Conservation (phyloP, 2,329 filamentous ascomycete genomes). For the Exophiala sideris region DNA sequence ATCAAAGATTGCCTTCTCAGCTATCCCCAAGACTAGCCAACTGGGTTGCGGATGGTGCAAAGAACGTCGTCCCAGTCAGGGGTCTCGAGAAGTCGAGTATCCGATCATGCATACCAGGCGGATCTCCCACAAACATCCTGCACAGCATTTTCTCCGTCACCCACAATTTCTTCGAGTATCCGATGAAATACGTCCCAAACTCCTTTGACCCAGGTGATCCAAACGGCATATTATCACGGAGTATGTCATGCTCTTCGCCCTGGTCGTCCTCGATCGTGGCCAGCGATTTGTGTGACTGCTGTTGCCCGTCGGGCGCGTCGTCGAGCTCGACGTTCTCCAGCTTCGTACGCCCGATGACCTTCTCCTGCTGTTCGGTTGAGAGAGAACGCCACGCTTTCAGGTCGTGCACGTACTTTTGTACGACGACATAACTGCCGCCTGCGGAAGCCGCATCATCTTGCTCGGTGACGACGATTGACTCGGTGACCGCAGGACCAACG, state of each 20-base stretch:
- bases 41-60: slow-evolving; percentile 46
- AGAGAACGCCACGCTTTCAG: slow-evolving; percentile 48
- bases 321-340: slow-evolving; percentile 57
- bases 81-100: slow-evolving; percentile 55
- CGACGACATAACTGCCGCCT: slow-evolving; percentile 57
- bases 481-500: slow-evolving; percentile 43
- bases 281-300: slow-evolving; percentile 55
- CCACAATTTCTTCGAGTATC: slow-evolving; percentile 53
- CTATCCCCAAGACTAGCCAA: slow-evolving; percentile 32
- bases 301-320: slow-evolving; percentile 45
- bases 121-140: slow-evolving; percentile 56
- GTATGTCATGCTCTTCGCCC: slow-evolving; percentile 52
- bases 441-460: slow-evolving; percentile 37
- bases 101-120: slow-evolving; percentile 54
- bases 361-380: slow-evolving; percentile 52
- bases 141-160: slow-evolving; percentile 58
- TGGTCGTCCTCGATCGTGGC: slow-evolving; percentile 52
- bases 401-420: slow-evolving; percentile 59
- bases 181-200: slow-evolving; percentile 60
- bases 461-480: slow-evolving; percentile 44
- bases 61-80: slow-evolving; percentile 54
- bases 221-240: slow-evolving; percentile 62
- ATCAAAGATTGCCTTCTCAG: background rate
- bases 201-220: slow-evolving; percentile 51
- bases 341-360: slow-evolving; percentile 57